These are phyloP conservation scores for Alloascoidea hylecoeti DNA, from an alignment of 805 yeast species.

Conservation along the genomic window DNA sequence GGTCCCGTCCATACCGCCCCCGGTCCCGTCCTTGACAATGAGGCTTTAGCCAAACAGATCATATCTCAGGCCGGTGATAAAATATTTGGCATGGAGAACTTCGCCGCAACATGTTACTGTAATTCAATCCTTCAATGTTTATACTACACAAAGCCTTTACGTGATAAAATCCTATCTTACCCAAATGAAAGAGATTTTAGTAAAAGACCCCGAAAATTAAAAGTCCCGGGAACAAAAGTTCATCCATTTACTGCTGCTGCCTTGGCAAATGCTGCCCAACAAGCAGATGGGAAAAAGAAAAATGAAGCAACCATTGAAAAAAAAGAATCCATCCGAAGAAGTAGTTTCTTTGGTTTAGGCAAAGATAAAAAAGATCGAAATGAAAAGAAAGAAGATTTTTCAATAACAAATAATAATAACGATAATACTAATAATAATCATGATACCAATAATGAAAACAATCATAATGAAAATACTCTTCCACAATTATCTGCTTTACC, in stretches of 20 bases:
- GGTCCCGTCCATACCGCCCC: no score
- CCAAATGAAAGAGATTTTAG: constrained; percentile 22
- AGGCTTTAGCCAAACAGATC: no score
- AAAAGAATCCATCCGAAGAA: not conserved
- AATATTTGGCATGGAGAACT: constrained; percentile 30
- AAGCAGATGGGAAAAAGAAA: not conserved
- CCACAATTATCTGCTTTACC: not conserved
- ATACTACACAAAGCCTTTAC: constrained; percentile 58
- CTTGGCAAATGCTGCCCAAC: not conserved
- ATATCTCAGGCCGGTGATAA: no score
- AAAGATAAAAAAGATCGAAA: not conserved
- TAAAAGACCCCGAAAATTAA: constrained; percentile 7
- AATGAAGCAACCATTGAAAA: not conserved
- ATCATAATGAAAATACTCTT: not conserved
- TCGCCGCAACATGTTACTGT: constrained; percentile 89
- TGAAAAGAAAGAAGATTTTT: not conserved
- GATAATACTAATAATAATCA: not conserved
- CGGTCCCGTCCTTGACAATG: no score
- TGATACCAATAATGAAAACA: not conserved
- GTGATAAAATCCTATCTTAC: constrained; percentile 35
- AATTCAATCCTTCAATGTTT: constrained; percentile 86
- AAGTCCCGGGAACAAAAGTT: not conserved
- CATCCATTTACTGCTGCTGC: not conserved
- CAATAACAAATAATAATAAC: not conserved
- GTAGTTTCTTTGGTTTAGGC: not conserved